phyloP scores from a whole-genome alignment of 2,329 filamentous ascomycete species.

The Pseudohalonectria lignicola region DNA sequence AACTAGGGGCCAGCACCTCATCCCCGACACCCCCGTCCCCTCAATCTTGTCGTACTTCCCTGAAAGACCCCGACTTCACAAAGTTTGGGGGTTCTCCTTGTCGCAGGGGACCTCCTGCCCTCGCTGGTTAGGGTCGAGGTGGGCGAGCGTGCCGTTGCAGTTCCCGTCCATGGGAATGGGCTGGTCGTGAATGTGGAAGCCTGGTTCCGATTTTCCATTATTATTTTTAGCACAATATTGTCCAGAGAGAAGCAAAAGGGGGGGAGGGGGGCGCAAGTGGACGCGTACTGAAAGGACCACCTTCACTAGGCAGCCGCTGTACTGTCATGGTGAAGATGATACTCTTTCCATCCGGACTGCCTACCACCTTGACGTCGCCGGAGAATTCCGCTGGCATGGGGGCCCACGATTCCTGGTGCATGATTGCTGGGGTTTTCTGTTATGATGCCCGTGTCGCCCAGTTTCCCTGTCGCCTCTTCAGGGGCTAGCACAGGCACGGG shows the following conservation, averaged over 20 bases:
- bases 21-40: constrained; percentile 10
- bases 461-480: constrained; percentile 1
- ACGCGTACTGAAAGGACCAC: constrained; percentile 19
- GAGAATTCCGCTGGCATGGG: background rate
- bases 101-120: constrained; percentile 54
- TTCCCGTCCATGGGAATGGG: constrained; percentile 57
- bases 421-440: background rate
- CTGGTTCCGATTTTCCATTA: constrained; percentile 22
- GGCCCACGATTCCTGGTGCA: background rate
- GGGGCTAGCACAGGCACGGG: no score
- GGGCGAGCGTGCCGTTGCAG: constrained; percentile 55
- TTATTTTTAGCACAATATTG: background rate
- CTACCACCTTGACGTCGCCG: constrained; percentile 6
- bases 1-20: no score
- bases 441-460: background rate
- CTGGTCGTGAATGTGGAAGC: constrained; percentile 61
- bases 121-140: constrained; percentile 62
- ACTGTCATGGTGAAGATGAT: constrained; percentile 18
- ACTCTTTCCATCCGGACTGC: constrained; percentile 14
- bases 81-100: constrained; percentile 42
- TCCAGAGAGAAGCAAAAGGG: background rate
- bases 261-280: background rate
- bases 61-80: constrained; percentile 66
- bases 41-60: constrained; percentile 59
- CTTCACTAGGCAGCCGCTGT: constrained; percentile 17